Percentiles rank a stretch among this genome's conserved stretches.
Evolutionary conservation across 768 basidiomycete species (phyloP).

Genomic region (Tephrocybe sp.): DNA sequence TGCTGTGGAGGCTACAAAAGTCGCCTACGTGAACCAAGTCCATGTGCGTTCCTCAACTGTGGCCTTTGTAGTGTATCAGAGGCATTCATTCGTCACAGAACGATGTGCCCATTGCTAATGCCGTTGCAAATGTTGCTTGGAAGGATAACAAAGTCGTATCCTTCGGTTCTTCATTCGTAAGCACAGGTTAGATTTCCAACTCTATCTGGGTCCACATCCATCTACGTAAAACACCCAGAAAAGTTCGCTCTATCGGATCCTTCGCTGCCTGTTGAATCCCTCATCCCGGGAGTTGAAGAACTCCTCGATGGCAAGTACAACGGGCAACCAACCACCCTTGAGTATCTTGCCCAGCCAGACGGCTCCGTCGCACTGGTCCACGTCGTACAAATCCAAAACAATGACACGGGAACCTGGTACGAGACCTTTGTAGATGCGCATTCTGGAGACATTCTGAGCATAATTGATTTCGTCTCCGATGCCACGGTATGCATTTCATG

Average conservation of each 20-base stretch:
- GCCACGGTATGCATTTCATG: conserved; percentile 27
- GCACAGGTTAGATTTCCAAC: conserved; percentile 17
- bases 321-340: conserved; percentile 32
- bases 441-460: conserved; percentile 42
- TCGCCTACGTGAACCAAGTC: conserved; percentile 21
- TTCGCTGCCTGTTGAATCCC: conserved; percentile 30
- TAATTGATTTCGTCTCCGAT: conserved; percentile 50
- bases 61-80: not conserved
- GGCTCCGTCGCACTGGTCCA: conserved; percentile 37
- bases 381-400: conserved; percentile 34
- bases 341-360: conserved; percentile 40
- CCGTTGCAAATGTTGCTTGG: conserved; percentile 34
- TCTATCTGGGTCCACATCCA: not conserved
- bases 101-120: conserved; percentile 33
- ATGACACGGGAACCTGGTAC: conserved; percentile 40
- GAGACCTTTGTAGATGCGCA: conserved; percentile 60
- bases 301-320: conserved; percentile 38
- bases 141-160: conserved; percentile 28
- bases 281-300: conserved; percentile 32
- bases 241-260: conserved; percentile 37
- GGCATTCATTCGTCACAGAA: conserved; percentile 17
- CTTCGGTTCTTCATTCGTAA: conserved; percentile 32
- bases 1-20: conserved; percentile 12
- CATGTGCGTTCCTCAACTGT: conserved; percentile 14
- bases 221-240: conserved; percentile 10